Evolutionary conservation across 2,329 filamentous ascomycete species (phyloP).

Genomic region (Hypoxylon sp.): DNA sequence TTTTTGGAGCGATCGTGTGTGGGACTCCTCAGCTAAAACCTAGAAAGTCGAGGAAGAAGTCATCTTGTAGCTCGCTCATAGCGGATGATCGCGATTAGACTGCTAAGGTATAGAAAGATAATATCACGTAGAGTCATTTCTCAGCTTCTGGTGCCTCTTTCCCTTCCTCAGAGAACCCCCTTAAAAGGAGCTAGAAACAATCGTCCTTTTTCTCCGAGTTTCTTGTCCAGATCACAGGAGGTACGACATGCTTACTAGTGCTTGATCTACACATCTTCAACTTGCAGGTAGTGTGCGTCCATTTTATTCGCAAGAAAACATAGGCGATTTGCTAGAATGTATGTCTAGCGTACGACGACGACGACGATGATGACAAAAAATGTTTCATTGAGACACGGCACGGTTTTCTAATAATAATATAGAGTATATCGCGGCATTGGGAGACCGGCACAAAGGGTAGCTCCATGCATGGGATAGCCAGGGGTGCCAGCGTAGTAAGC

Average conservation of each 20-base stretch:
- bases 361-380: background rate
- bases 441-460: slow-evolving; percentile 11
- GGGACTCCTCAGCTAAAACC: slow-evolving; percentile 21
- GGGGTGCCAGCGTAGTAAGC: slow-evolving; percentile 41
- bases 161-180: background rate
- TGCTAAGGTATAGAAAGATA: background rate
- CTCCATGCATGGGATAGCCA: slow-evolving; percentile 4
- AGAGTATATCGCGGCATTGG: background rate
- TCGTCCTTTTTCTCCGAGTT: background rate
- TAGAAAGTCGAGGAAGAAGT: slow-evolving; percentile 25
- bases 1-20: background rate
- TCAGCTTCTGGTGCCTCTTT: background rate
- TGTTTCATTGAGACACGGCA: slow-evolving; percentile 3
- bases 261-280: background rate
- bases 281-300: background rate
- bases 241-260: slow-evolving; percentile 26
- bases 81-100: background rate
- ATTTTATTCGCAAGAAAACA: slow-evolving; percentile 1
- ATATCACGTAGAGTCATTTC: background rate
- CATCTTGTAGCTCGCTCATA: slow-evolving; percentile 10
- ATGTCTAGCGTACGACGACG: slow-evolving; percentile 8
- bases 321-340: background rate
- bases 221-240: slow-evolving; percentile 1
- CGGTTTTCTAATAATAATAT: slow-evolving; percentile 1
- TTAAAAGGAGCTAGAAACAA: slow-evolving; percentile 2